Percentiles rank a stretch among this genome's conserved stretches.
phyloP scores from a whole-genome alignment of 1,284 basidiomycete species.

The Pseudozyma tsukubaensis region DNA sequence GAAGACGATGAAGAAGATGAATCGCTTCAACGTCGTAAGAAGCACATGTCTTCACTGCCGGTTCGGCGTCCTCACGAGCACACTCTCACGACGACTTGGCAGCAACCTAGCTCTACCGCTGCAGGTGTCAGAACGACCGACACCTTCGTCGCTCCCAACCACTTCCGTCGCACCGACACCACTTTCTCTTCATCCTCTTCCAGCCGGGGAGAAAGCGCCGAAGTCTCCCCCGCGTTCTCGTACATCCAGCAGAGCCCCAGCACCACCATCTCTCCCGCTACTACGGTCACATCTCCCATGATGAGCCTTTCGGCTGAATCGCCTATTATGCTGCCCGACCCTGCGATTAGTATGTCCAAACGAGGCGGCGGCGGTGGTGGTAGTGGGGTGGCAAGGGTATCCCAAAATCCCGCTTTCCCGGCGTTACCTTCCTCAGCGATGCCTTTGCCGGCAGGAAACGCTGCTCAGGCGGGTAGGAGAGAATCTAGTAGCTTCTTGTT shows the following conservation, averaged over 20 bases:
- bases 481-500: constrained; percentile 43
- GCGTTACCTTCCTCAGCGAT: constrained; percentile 29
- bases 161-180: constrained; percentile 17
- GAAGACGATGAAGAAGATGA: constrained; percentile 46
- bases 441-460: constrained; percentile 5
- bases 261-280: constrained; percentile 28
- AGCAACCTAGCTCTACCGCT: not conserved
- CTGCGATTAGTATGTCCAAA: constrained; percentile 22
- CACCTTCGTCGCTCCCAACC: not conserved
- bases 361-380: constrained; percentile 7
- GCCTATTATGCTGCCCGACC: constrained; percentile 46
- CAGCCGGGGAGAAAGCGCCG: constrained; percentile 16
- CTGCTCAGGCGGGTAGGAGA: constrained; percentile 10
- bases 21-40: constrained; percentile 32
- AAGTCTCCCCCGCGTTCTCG: constrained; percentile 33
- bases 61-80: too few relatives aligned
- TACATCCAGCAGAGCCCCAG: constrained; percentile 19
- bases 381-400: constrained; percentile 8
- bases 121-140: not conserved
- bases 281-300: constrained; percentile 52
- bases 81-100: too few relatives aligned
- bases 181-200: constrained; percentile 34
- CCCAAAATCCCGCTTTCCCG: constrained; percentile 16
- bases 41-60: constrained; percentile 22
- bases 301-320: constrained; percentile 55